These are phyloP conservation scores for Trametes sp. DNA, from an alignment of 1,284 basidiomycete genomes.

Conservation along the genomic window DNA sequence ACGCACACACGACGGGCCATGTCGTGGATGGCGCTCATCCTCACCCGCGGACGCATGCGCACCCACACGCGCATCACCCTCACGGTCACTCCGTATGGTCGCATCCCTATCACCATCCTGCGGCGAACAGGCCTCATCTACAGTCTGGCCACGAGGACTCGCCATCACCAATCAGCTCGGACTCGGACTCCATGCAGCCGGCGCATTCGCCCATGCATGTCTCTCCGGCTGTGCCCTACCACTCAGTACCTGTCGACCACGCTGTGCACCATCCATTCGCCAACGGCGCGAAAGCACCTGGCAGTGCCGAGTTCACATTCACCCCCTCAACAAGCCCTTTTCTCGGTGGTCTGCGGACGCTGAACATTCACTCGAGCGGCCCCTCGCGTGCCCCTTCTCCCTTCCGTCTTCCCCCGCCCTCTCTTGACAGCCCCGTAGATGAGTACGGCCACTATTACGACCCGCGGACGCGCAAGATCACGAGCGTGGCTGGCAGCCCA, in stretches of 20 bases:
- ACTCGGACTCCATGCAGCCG: slow-evolving; percentile 60
- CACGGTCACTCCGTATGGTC: slow-evolving; percentile 43
- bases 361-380: slow-evolving; percentile 73
- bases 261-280: slow-evolving; percentile 35
- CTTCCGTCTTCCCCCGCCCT: slow-evolving; percentile 64
- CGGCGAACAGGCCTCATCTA: slow-evolving; percentile 46
- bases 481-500: slow-evolving; percentile 50
- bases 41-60: slow-evolving; percentile 26
- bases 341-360: slow-evolving; percentile 79
- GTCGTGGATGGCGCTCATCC: slow-evolving; percentile 44
- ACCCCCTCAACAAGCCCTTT: slow-evolving; percentile 83
- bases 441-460: slow-evolving; percentile 38
- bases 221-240: slow-evolving; percentile 25
- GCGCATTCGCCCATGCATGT: slow-evolving; percentile 36
- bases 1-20: slow-evolving; percentile 55
- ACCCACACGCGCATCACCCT: slow-evolving; percentile 33
- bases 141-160: slow-evolving; percentile 59
- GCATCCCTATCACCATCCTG: slow-evolving; percentile 51
- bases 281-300: slow-evolving; percentile 22
- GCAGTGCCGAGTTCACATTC: slow-evolving; percentile 44
- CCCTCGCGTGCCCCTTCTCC: slow-evolving; percentile 74
- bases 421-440: slow-evolving; percentile 47
- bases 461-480: slow-evolving; percentile 32
- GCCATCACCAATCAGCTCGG: slow-evolving; percentile 73
- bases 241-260: slow-evolving; percentile 25